Conservation (phyloP, 352 stramenopile genomes). For the Globisporangium orthogonon region DNA sequence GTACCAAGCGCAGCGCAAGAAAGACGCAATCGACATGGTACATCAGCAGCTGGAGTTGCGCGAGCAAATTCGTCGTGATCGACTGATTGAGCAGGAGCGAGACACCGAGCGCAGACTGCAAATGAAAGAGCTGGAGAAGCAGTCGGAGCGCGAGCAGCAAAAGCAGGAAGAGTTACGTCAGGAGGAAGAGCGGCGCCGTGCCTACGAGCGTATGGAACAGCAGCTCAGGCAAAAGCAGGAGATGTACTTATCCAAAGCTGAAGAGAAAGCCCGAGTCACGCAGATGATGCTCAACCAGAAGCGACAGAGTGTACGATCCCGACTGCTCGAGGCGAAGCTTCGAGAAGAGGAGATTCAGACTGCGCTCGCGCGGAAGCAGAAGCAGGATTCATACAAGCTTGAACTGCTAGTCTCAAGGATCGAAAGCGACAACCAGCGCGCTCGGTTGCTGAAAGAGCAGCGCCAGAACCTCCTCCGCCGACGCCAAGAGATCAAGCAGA, state of each 20-base stretch:
- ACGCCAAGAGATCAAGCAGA: slow-evolving; percentile 62
- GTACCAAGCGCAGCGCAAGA: slow-evolving; percentile 37
- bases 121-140: slow-evolving; percentile 41
- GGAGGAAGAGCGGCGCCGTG: slow-evolving; percentile 39
- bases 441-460: slow-evolving; percentile 47
- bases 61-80: slow-evolving; percentile 44
- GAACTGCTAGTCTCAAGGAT: slow-evolving; percentile 58
- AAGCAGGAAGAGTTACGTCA: slow-evolving; percentile 40
- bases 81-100: slow-evolving; percentile 41
- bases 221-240: slow-evolving; percentile 40
- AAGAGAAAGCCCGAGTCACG: slow-evolving; percentile 48
- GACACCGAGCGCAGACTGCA: slow-evolving; percentile 34
- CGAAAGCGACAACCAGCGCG: slow-evolving; percentile 52
- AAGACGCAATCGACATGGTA: slow-evolving; percentile 54
- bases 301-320: slow-evolving; percentile 30
- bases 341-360: slow-evolving; percentile 75
- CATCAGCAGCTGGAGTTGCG: slow-evolving; percentile 51
- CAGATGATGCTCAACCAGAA: slow-evolving; percentile 53
- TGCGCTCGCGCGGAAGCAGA: slow-evolving; percentile 45
- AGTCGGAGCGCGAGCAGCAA: slow-evolving; percentile 38
- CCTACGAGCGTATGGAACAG: slow-evolving; percentile 62
- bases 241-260: slow-evolving; percentile 29
- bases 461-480: slow-evolving; percentile 45
- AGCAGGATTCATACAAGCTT: slow-evolving; percentile 53
- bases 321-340: slow-evolving; percentile 65